Evolutionary conservation across 2,329 filamentous ascomycete genomes (phyloP), one percentile per base, ranked within the genome.

Genomic region (Aspergillus aculeatinus): DNA sequence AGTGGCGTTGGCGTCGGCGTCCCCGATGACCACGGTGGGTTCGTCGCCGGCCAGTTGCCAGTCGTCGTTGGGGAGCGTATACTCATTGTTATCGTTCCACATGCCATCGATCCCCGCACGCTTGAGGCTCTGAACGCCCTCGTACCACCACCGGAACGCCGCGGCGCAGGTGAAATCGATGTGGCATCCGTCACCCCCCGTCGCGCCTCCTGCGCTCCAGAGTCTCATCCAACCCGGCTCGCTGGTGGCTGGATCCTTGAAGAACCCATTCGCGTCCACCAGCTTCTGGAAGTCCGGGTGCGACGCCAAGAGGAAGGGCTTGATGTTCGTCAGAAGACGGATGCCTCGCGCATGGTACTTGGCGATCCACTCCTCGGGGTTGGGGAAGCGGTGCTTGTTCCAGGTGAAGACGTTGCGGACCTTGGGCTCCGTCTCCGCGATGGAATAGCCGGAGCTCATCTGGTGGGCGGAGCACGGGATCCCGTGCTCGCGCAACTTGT

Each of bases 1-100:
- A 0, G 74, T 69, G 0, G 33, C 33, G 11, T 35, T 33, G 31
- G 31, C 31, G 31, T 12, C 11, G 31, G 31, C 33, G 33, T 35
- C 33, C 2, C 77, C 75, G 1, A 80, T 65, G 0, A 72, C 64
- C 2, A 81, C 70, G 1, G 75, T 75, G 1, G 65, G 61, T 42
- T 79, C 76, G 47, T 86, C 80, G 0, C 90, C 77, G 0, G 84
- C 83, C 55, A 86, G 83, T 58, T 85, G 75, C 88, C 88, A 91
- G 25, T 83, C 79, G 60, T 91, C 89, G 61, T 85, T 80, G 0
- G 86, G 82, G 2, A 89, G 80, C 0, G 85, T 87, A 71, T 90
- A 91, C 72, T 91, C 89, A 65, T 91, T 91, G 74, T 91, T 91
- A 70, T 91, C 89, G 65, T 91, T 91, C 89, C 89, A 91, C 76